These are phyloP conservation scores for Histomonas meleagridis DNA, from an alignment of 208 protist species.

Conservation along the genomic window DNA sequence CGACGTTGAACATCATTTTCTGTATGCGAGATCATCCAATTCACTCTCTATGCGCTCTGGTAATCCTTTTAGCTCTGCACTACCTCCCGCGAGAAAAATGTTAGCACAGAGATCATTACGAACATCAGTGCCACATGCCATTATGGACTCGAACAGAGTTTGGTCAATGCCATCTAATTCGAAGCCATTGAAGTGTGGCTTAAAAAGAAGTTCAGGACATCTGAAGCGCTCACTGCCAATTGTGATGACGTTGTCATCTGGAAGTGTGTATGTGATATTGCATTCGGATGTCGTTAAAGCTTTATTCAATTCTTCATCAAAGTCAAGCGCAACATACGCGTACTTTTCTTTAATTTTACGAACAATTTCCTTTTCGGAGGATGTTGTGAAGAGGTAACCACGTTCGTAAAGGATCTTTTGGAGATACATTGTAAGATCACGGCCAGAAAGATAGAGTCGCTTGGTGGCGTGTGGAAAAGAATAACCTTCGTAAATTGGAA, in stretches of 20 bases:
- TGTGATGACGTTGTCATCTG: constrained; percentile 56
- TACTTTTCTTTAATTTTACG: constrained; percentile 66
- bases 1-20: constrained; percentile 44
- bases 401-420: constrained; percentile 56
- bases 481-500: constrained; percentile 81
- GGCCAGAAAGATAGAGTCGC: constrained; percentile 58
- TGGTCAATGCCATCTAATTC: background rate
- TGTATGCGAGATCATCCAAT: constrained; percentile 26
- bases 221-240: constrained; percentile 28
- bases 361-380: constrained; percentile 59
- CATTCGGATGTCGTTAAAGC: no score
- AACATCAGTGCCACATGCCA: background rate
- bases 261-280: constrained; percentile 64
- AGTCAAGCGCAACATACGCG: constrained; percentile 60
- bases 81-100: background rate
- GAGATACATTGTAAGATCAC: constrained; percentile 61
- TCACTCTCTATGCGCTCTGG: background rate
- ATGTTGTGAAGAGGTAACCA: constrained; percentile 56
- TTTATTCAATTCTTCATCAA: constrained; percentile 53
- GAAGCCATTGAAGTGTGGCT: background rate
- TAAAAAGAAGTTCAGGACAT: constrained; percentile 8
- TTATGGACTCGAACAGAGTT: background rate
- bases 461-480: constrained; percentile 56
- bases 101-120: background rate
- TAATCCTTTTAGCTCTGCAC: background rate